These are phyloP conservation scores for Penicillium paradoxum DNA, from an alignment of 495 filamentous ascomycete species.

Conservation along the genomic window DNA sequence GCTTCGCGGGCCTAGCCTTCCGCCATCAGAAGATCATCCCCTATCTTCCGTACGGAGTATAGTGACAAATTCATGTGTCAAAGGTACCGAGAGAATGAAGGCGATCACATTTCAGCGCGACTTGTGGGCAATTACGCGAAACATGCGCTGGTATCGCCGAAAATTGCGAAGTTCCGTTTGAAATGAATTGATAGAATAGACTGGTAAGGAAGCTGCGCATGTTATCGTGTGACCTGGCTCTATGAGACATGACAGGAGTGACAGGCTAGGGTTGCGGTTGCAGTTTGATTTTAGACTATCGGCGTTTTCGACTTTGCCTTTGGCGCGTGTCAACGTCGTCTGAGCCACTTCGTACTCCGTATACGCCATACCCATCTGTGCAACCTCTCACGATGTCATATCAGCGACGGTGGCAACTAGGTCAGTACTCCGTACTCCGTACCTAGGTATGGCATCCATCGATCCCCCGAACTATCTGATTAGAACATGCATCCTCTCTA, in stretches of 20 bases:
- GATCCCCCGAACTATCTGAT: too few relatives aligned
- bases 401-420: neutral
- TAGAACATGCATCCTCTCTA: neutral
- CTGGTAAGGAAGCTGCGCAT: neutral
- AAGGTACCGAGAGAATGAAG: neutral
- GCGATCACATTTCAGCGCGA: constrained; percentile 13
- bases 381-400: neutral
- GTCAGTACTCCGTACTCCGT: neutral
- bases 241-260: neutral
- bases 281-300: neutral
- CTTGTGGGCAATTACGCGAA: constrained; percentile 7
- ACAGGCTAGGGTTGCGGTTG: constrained; percentile 3
- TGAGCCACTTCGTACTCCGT: too few relatives aligned
- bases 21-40: neutral
- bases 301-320: neutral
- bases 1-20: too few relatives aligned
- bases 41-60: neutral
- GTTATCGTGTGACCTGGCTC: neutral
- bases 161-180: too few relatives aligned
- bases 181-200: too few relatives aligned
- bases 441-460: too few relatives aligned
- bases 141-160: constrained; percentile 12
- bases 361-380: neutral
- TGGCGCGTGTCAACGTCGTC: neutral
- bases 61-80: neutral